A percentile compares a stretch with the other conserved stretches of the same genome.
Evolutionary conservation across 1,139 yeast species (phyloP).

Genomic region (Nakaseomyces sp.): DNA sequence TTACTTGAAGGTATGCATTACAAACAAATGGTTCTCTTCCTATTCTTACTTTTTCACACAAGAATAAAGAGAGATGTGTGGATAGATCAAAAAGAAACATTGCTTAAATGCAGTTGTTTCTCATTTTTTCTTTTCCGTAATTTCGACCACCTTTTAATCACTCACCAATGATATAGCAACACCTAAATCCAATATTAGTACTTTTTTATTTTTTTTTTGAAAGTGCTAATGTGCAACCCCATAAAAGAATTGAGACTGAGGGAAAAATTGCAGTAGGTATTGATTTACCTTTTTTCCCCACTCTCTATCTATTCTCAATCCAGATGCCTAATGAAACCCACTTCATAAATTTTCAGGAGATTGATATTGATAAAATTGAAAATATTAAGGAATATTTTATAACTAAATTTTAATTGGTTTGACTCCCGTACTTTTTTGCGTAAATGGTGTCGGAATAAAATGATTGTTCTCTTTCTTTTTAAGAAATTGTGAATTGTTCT

Average conservation of each 20-base stretch:
- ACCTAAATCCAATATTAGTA: neutral
- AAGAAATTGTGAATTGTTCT: neutral
- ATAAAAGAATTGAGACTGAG: too few species aligned
- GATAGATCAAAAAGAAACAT: too few species aligned
- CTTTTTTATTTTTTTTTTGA: neutral
- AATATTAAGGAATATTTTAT: too few species aligned
- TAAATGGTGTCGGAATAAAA: too few species aligned
- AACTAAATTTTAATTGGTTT: neutral
- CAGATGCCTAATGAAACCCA: slow-evolving; percentile 5
- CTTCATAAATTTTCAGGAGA: neutral
- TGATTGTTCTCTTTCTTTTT: neutral
- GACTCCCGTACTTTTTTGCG: neutral
- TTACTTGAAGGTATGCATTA: too few species aligned
- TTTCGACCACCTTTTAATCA: neutral
- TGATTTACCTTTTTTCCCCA: neutral
- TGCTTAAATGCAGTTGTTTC: too few species aligned
- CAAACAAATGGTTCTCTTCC: too few species aligned
- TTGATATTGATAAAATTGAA: neutral
- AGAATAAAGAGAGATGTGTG: too few species aligned
- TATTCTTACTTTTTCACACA: neutral
- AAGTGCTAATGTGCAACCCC: neutral
- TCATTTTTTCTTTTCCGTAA: too few species aligned
- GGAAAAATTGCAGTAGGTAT: too few species aligned
- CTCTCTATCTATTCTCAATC: neutral
- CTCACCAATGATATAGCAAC: neutral